Percentiles rank a stretch among this genome's conserved stretches.
Conservation (phyloP, 441 rosid species). For the Capsella rubella region DNA sequence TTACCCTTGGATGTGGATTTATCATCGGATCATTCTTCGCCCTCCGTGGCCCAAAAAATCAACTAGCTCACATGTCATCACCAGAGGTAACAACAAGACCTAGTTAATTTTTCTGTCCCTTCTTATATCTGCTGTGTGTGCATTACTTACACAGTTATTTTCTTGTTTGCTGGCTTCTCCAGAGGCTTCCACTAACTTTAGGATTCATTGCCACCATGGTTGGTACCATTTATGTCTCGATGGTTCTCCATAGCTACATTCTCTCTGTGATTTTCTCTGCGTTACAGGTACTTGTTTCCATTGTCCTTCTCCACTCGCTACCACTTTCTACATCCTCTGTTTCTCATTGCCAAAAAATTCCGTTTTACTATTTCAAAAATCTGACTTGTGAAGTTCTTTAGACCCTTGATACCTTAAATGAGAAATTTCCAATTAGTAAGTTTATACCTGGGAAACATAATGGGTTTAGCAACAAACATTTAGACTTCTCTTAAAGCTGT, state of each 20-base stretch:
- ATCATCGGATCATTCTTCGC: slow-evolving; percentile 77
- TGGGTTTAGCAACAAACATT: background rate
- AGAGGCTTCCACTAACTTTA: slow-evolving; percentile 76
- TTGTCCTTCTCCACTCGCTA: background rate
- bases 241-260: slow-evolving; percentile 81
- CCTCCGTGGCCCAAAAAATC: slow-evolving; percentile 71
- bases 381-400: background rate
- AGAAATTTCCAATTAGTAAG: background rate
- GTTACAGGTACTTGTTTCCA: slow-evolving; percentile 55
- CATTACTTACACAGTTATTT: slow-evolving; percentile 3
- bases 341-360: background rate
- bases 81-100: slow-evolving; percentile 53
- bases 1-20: slow-evolving; percentile 74
- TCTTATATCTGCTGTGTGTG: background rate
- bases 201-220: slow-evolving; percentile 72
- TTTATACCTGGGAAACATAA: background rate
- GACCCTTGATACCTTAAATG: background rate
- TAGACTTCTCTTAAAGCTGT: background rate
- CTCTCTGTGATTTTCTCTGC: slow-evolving; percentile 77
- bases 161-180: slow-evolving; percentile 36
- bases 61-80: slow-evolving; percentile 71
- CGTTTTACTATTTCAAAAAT: background rate
- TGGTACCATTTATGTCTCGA: slow-evolving; percentile 74
- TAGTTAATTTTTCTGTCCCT: background rate
- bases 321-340: background rate